These are phyloP conservation scores for Hypomontagnella monticulosa DNA, from an alignment of 495 filamentous ascomycete genomes.

Conservation along the genomic window DNA sequence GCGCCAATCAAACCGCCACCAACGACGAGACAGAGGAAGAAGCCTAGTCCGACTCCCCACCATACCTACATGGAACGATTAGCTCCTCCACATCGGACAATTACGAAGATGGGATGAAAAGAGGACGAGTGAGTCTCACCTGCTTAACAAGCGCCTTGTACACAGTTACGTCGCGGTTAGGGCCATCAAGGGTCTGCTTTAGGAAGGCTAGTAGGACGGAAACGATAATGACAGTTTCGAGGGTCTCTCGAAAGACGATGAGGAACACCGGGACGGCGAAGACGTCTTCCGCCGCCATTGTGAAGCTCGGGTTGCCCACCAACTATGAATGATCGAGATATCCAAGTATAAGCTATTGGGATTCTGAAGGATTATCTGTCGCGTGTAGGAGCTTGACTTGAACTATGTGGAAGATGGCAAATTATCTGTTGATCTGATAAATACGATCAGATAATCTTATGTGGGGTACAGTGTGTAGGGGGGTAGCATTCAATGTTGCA, in stretches of 20 bases:
- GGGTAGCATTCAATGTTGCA: slow-evolving; percentile 12
- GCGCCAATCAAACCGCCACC: slow-evolving; percentile 79
- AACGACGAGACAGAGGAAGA: slow-evolving; percentile 73
- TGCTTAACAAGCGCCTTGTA: slow-evolving; percentile 78
- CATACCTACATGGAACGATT: slow-evolving; percentile 65
- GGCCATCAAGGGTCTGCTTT: slow-evolving; percentile 75
- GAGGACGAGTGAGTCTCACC: slow-evolving; percentile 53
- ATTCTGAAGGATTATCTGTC: not conserved
- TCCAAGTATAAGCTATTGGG: not conserved
- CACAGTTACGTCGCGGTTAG: slow-evolving; percentile 60
- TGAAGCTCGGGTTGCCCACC: slow-evolving; percentile 14
- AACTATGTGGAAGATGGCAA: slow-evolving; percentile 11
- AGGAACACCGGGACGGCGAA: slow-evolving; percentile 82
- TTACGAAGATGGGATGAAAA: not conserved
- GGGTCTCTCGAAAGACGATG: slow-evolving; percentile 83
- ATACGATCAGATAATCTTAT: slow-evolving; percentile 39
- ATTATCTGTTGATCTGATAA: slow-evolving; percentile 46
- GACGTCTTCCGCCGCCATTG: slow-evolving; percentile 62
- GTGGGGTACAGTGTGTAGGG: slow-evolving; percentile 20
- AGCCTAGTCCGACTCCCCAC: slow-evolving; percentile 70
- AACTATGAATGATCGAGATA: not conserved
- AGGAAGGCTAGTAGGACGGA: slow-evolving; percentile 84
- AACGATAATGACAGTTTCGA: slow-evolving; percentile 83
- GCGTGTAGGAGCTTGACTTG: not conserved
- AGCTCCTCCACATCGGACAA: slow-evolving; percentile 8